Evolutionary conservation across 2,329 filamentous ascomycete genomes (phyloP), one percentile per base, ranked within the genome.

Genomic region (Lizonia empirigonia): DNA sequence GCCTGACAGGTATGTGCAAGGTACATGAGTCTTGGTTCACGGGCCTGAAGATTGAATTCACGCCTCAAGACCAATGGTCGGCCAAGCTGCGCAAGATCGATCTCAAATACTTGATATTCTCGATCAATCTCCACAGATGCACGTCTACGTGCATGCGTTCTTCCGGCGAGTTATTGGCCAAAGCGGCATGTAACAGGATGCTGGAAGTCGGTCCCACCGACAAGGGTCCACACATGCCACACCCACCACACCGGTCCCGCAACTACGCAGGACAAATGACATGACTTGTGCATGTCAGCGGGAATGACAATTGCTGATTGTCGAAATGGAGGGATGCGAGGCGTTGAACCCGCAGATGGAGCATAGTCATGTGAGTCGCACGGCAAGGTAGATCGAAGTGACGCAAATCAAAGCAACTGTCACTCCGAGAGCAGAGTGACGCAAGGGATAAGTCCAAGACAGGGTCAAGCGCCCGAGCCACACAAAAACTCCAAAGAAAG

Each of bases 201-300:
- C 19, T 39, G 38, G 39, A 27, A 37, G 27, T n/a, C 27, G n/a
- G 10, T 16, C 24, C 44, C 44, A 30, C 29, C 16, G 15, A 32
- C n/a, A 32, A 4, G 44, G 44, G 19, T 3, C 44, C 27, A 38
- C 44, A 26, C 8, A 39, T 24, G 19, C 34, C 19, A 42, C 26
- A 35, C 24, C 38, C 38, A 50, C 13, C 20, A 16, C 32, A 38
- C 37, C 22, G 44, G 37, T 32, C 23, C 37, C 32, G 49, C 34
- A 23, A 27, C 27, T 16, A 29, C 29, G 30, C 22, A 41, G 24
- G 41, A 40, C 36, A 45, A n/a, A 36, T 40, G 30, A 38, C 33
- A 24, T 50, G 30, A 30, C 23, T 12, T 35, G 35, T 50, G 47
- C 34, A 45, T 26, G 41, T 51, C 29, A 40, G 36, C 41, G 15